phyloP scores from a whole-genome alignment of 805 yeast species.

The Nadsonia fulvescens region DNA sequence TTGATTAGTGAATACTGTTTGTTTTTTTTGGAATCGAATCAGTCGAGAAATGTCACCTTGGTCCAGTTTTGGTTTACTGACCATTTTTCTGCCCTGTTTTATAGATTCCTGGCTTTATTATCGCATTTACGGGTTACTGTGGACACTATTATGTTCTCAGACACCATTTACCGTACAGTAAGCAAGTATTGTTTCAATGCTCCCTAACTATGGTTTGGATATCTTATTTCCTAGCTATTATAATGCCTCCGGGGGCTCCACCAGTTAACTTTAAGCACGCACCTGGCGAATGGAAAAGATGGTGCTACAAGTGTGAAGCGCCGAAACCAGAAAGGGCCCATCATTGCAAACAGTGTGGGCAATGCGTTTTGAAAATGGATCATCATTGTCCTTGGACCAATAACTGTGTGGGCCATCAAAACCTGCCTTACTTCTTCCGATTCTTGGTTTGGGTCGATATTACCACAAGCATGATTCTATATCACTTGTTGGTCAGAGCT shows the following conservation, averaged over 20 bases:
- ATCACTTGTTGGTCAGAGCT: constrained; percentile 25
- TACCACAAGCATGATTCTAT: constrained; percentile 21
- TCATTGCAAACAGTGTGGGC: constrained; percentile 54
- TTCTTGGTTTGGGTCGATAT: constrained; percentile 46
- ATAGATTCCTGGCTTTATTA: constrained; percentile 47
- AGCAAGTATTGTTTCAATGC: constrained; percentile 31
- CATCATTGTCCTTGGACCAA: constrained; percentile 91
- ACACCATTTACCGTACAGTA: constrained; percentile 21
- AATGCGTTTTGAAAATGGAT: constrained; percentile 76
- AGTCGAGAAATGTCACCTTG: too few species aligned
- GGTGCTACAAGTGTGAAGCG: constrained; percentile 53
- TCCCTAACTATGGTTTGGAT: constrained; percentile 47
- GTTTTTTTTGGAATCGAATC: too few species aligned
- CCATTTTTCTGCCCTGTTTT: neutral
- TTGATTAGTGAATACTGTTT: too few species aligned
- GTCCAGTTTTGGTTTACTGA: too few species aligned
- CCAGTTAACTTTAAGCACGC: constrained; percentile 28
- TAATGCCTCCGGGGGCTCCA: constrained; percentile 50
- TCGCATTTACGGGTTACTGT: constrained; percentile 43
- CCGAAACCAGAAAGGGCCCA: constrained; percentile 74
- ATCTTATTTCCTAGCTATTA: constrained; percentile 54
- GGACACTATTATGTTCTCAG: constrained; percentile 32
- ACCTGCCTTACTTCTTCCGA: constrained; percentile 64
- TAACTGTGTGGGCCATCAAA: constrained; percentile 71
- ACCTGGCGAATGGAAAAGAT: constrained; percentile 39